These are phyloP conservation scores for Lantana camara DNA, from an alignment of 257 asterid genomes.

Conservation along the genomic window DNA sequence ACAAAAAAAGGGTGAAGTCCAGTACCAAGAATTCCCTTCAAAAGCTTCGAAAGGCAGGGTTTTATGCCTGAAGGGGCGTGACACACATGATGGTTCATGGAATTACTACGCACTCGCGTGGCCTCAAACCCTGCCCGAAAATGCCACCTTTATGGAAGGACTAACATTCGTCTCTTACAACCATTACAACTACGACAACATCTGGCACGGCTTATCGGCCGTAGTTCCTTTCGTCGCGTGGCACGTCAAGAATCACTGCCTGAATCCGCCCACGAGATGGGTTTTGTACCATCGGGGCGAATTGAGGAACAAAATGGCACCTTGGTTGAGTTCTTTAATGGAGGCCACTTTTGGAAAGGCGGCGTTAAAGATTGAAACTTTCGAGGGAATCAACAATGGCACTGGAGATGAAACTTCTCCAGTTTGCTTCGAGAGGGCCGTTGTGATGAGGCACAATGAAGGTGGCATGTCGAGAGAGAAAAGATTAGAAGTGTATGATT, in stretches of 20 bases:
- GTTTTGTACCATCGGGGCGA: slow-evolving; percentile 81
- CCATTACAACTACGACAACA: slow-evolving; percentile 69
- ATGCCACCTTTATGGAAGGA: slow-evolving; percentile 53
- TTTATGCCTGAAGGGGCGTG: slow-evolving; percentile 61
- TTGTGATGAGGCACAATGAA: slow-evolving; percentile 83
- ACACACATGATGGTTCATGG: slow-evolving; percentile 70
- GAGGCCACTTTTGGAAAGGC: slow-evolving; percentile 55
- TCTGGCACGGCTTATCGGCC: slow-evolving; percentile 80
- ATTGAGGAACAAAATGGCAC: slow-evolving; percentile 52
- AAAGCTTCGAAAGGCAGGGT: slow-evolving; percentile 54
- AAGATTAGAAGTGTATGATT: slow-evolving; percentile 61
- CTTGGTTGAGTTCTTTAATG: slow-evolving; percentile 60
- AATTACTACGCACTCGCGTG: slow-evolving; percentile 71
- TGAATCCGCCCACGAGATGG: slow-evolving; percentile 48
- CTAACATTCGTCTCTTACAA: slow-evolving; percentile 68
- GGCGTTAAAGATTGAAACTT: slow-evolving; percentile 36
- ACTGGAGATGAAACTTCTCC: slow-evolving; percentile 4
- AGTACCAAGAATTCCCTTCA: slow-evolving; percentile 68
- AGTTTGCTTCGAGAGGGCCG: slow-evolving; percentile 59
- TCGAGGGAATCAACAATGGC: slow-evolving; percentile 16
- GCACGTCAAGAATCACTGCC: slow-evolving; percentile 49
- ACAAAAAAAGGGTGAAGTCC: slow-evolving; percentile 64
- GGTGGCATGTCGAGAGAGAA: slow-evolving; percentile 76
- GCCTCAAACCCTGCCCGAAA: slow-evolving; percentile 56
- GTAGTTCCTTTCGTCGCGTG: slow-evolving; percentile 64